These are phyloP conservation scores for Syncephalastrum monosporum DNA, from an alignment of 371 early-diverging fungal species.

Conservation along the genomic window DNA sequence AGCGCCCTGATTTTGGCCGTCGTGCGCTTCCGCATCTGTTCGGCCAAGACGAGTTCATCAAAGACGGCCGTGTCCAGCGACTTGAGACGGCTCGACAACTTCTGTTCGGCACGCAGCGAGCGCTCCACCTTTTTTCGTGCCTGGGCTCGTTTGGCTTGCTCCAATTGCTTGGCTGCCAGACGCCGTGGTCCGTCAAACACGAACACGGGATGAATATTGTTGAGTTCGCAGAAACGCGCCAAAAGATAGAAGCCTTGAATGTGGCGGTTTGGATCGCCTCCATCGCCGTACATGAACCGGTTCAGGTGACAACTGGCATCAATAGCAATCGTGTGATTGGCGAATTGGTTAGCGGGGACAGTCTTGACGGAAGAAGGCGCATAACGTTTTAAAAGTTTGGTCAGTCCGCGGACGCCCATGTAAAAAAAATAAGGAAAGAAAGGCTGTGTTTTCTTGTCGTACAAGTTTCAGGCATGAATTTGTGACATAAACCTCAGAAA, in stretches of 20 bases:
- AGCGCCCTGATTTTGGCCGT: no score
- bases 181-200: constrained; percentile 58
- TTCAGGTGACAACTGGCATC: constrained; percentile 65
- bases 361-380: constrained; percentile 46
- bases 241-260: constrained; percentile 56
- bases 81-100: no score
- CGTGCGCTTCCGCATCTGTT: no score
- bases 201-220: constrained; percentile 58
- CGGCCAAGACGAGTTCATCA: no score
- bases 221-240: constrained; percentile 38
- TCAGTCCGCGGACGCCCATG: constrained; percentile 65
- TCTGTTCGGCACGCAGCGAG: constrained; percentile 11
- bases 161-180: constrained; percentile 48
- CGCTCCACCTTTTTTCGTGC: constrained; percentile 29
- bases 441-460: background rate
- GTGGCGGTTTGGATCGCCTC: constrained; percentile 47
- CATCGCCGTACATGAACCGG: constrained; percentile 52
- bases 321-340: constrained; percentile 46
- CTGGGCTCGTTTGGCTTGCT: constrained; percentile 35
- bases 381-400: constrained; percentile 44
- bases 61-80: no score
- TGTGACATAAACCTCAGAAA: no score
- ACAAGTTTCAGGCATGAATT: no score
- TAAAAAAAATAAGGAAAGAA: constrained; percentile 13
- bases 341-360: constrained; percentile 31